Evolutionary conservation across 2,329 filamentous ascomycete genomes (phyloP).

Genomic region (Neoscytalidium dimidiatum): DNA sequence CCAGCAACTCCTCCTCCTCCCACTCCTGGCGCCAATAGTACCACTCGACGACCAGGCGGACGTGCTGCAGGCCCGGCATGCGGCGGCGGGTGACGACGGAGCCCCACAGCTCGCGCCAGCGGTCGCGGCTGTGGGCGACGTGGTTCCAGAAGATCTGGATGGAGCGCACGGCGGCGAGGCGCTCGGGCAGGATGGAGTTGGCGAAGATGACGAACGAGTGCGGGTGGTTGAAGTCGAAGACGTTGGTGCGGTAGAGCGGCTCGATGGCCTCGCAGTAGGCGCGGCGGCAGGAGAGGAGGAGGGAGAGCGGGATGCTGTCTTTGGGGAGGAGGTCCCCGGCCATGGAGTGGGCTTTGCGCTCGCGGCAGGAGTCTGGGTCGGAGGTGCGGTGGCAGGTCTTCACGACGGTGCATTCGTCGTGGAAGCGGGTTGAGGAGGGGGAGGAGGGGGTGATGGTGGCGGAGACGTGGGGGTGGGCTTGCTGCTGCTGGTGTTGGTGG

Average conservation of each 20-base stretch:
- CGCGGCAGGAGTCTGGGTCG: background rate
- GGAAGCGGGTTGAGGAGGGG: background rate
- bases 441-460: background rate
- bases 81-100: background rate
- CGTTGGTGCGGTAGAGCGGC: background rate
- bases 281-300: background rate
- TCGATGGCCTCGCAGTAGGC: background rate
- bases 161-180: background rate
- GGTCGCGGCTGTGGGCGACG: background rate
- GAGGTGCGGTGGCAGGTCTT: background rate
- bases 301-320: background rate
- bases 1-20: background rate
- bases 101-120: background rate
- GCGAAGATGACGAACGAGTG: background rate
- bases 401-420: background rate
- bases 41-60: background rate
- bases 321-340: background rate
- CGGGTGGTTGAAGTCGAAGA: constrained; percentile 2
- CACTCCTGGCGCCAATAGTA: too few species aligned
- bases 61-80: background rate
- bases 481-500: background rate
- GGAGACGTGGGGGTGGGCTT: background rate
- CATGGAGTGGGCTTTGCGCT: background rate
- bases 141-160: background rate
- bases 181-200: background rate